Evolutionary conservation across 2,329 filamentous ascomycete species (phyloP).

Genomic region (Polytolypa hystricis): DNA sequence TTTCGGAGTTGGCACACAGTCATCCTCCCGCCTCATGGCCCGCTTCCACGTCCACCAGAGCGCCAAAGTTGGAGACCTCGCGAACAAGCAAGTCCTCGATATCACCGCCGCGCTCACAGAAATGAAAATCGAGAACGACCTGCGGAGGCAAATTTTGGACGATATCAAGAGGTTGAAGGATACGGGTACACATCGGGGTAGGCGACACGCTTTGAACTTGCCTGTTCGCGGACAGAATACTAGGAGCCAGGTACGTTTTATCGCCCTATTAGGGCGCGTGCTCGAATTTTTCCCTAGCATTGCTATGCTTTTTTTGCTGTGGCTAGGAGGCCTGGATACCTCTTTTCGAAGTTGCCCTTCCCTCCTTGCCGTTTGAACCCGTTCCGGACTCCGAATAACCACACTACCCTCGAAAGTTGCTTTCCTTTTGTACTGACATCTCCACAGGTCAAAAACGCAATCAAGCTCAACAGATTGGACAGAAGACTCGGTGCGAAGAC

Average conservation of each 20-base stretch:
- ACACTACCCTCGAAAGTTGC: too few relatives aligned
- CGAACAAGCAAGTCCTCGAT: constrained; percentile 64
- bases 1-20: constrained; percentile 68
- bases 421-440: constrained; percentile 13
- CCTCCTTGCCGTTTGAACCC: background rate
- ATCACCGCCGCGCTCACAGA: constrained; percentile 75
- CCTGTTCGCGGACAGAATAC: constrained; percentile 87
- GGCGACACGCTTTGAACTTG: constrained; percentile 82
- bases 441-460: constrained; percentile 45
- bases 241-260: constrained; percentile 52
- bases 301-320: background rate
- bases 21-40: constrained; percentile 67
- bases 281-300: too few relatives aligned
- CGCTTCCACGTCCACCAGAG: constrained; percentile 79
- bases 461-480: constrained; percentile 48
- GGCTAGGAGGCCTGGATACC: background rate
- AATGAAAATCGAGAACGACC: constrained; percentile 90
- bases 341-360: background rate
- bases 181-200: constrained; percentile 80
- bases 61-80: constrained; percentile 64
- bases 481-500: constrained; percentile 29
- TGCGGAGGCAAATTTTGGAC: constrained; percentile 63
- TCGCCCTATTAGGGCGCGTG: too few relatives aligned
- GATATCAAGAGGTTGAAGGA: constrained; percentile 81
- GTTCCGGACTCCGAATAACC: too few relatives aligned